Base-by-base conservation (phyloP, 1,284 basidiomycete species). In the Ganoderma boninense region DNA sequence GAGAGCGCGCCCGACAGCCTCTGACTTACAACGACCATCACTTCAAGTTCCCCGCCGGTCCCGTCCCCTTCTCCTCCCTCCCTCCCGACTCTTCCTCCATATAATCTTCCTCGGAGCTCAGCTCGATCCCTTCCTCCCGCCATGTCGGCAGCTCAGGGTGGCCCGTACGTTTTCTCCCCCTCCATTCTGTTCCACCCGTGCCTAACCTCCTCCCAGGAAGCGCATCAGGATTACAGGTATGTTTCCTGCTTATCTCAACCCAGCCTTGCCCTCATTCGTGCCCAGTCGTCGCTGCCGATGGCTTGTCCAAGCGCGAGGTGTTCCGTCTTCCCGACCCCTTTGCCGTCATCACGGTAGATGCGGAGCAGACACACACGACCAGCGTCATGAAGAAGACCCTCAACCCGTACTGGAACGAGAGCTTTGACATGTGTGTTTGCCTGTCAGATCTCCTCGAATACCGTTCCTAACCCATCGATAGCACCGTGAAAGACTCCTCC, bases 291-390 rank as follows among this genome's bases (percentile, higher is more conserved):
- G 94, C 94, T 54, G 97, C 96, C 72, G 94, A 93, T 82, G 94
- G 93, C 44, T 87, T 98, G 64, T 91, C 89, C 75, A 98, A 97
- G 83, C 91, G 96, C 67, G 96, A 98, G 82, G 89, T 98, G 54
- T 94, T 97, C 80, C 88, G 95, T 74, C 88, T 98, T 13, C 97
- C 97, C 0, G 97, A 98, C 82, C 97, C 97, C 3, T 98, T 99
- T 81, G 97, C 97, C 29, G 96, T 98, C 60, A 91, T 99, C 75
- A 97, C 95, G 18, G 96, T 99, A 70, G 97, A 99, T 81, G 94
- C 94, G 63, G 95, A 98, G 81, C 97, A 98, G 83, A 97, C 96
- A 3, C 93, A 93, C 81, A 96, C 96, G 29, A 98, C 97, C 4
- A 91, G 90, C 70, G 92, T 95, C 69, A 89, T 94, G 81, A 95